Evolutionary conservation across 1,284 basidiomycete species (phyloP).

Genomic region (Phellopilus nigrolimitatus): DNA sequence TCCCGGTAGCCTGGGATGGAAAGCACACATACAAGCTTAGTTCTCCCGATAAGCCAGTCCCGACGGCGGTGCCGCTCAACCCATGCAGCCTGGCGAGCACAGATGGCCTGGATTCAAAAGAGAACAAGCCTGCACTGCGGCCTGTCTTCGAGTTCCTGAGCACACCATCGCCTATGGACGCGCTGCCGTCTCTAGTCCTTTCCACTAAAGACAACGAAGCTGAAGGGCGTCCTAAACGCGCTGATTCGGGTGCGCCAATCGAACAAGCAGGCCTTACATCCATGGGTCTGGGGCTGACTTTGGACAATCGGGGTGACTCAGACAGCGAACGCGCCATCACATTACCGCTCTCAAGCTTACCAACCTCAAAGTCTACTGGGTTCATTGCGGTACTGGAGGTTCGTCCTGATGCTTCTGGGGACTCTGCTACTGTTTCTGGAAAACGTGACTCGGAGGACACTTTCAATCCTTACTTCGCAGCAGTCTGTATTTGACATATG

Average conservation of each 20-base stretch:
- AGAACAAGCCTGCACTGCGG: not conserved
- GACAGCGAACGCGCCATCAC: too few relatives aligned
- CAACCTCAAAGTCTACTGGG: not conserved
- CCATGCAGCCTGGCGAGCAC: not conserved
- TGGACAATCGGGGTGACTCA: not conserved
- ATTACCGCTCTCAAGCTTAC: not conserved
- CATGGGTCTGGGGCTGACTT: not conserved
- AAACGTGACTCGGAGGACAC: not conserved
- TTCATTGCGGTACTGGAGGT: too few relatives aligned
- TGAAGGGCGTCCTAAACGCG: not conserved
- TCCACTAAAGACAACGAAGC: not conserved
- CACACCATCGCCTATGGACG: not conserved
- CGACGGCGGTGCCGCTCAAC: not conserved
- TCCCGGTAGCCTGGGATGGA: not conserved
- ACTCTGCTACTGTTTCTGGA: not conserved
- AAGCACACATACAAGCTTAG: too few relatives aligned
- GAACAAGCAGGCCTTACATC: not conserved
- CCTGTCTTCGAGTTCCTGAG: not conserved
- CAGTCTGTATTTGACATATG: not conserved
- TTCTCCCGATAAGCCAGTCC: too few relatives aligned
- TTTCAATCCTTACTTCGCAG: not conserved
- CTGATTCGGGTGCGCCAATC: not conserved
- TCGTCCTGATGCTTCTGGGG: too few relatives aligned
- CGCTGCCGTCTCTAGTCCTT: not conserved
- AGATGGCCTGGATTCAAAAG: too few relatives aligned